phyloP scores from a whole-genome alignment of 202 grass and related monocot genomes.

The Tripidium arundinaceum region DNA sequence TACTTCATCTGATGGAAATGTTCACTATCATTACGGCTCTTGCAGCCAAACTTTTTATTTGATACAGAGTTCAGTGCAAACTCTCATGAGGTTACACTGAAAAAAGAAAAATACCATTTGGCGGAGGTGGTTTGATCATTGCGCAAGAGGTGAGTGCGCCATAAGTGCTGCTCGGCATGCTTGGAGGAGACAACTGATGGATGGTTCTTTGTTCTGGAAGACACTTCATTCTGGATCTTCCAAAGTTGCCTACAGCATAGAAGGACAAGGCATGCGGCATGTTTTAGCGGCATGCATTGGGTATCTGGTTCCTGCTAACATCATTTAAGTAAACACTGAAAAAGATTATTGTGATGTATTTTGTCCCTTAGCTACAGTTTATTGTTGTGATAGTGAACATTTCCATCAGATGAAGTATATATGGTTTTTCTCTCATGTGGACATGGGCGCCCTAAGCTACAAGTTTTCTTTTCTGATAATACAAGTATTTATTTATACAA shows the following conservation, averaged over 20 bases:
- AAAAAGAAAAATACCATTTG: neutral
- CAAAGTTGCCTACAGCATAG: neutral
- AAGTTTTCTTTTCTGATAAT: neutral
- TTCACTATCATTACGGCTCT: neutral
- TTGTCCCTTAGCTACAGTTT: neutral
- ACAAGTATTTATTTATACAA: neutral
- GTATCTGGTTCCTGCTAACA: neutral
- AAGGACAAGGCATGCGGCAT: neutral
- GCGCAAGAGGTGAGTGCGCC: neutral
- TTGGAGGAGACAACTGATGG: neutral
- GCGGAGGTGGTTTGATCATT: neutral
- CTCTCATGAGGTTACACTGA: neutral
- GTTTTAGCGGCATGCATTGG: neutral
- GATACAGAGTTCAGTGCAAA: neutral
- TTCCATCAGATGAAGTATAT: neutral
- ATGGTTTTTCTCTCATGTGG: neutral
- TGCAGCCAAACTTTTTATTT: neutral
- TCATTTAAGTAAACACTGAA: neutral
- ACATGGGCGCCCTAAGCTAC: neutral
- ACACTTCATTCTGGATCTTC: neutral
- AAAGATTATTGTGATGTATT: neutral
- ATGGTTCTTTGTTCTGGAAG: neutral
- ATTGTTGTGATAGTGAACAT: neutral
- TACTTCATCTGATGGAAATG: neutral
- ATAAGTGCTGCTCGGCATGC: neutral